phyloP scores from a whole-genome alignment of 192 early-diverging fungal genomes.

The Backusella macrospora region DNA sequence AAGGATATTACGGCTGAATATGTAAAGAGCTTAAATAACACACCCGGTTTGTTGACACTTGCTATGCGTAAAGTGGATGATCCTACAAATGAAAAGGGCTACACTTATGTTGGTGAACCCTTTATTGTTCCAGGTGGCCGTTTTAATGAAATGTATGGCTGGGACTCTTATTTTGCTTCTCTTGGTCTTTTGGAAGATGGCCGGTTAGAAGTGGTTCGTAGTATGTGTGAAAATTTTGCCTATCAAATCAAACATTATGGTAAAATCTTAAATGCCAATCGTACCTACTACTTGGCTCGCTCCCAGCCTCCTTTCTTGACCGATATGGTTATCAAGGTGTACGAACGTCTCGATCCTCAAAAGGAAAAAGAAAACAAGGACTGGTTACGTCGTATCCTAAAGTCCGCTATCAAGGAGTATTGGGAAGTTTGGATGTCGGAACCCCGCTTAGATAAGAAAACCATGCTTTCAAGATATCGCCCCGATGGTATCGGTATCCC shows the following conservation, averaged over 20 bases:
- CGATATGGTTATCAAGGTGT: slow-evolving; percentile 89
- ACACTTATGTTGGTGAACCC: slow-evolving; percentile 68
- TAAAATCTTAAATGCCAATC: slow-evolving; percentile 98
- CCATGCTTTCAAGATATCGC: slow-evolving; percentile 82
- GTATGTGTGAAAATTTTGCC: slow-evolving; percentile 96
- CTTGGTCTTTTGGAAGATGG: slow-evolving; percentile 88
- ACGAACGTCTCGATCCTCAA: slow-evolving; percentile 55
- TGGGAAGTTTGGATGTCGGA: slow-evolving; percentile 85
- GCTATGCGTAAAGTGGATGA: slow-evolving; percentile 61
- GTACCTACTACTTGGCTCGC: slow-evolving; percentile 92
- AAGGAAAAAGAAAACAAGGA: slow-evolving; percentile 55
- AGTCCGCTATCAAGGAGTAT: slow-evolving; percentile 89
- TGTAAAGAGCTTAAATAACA: slow-evolving; percentile 87
- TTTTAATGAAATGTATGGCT: slow-evolving; percentile 99
- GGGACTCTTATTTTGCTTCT: slow-evolving; percentile 95
- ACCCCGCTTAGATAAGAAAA: slow-evolving; percentile 73
- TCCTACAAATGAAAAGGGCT: slow-evolving; percentile 41
- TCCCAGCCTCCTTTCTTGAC: slow-evolving; percentile 98
- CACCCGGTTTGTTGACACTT: slow-evolving; percentile 88
- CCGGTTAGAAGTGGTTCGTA: slow-evolving; percentile 82
- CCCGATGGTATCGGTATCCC: slow-evolving; percentile 93
- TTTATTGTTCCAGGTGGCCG: slow-evolving; percentile 97
- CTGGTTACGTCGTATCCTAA: slow-evolving; percentile 72
- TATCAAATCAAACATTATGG: slow-evolving; percentile 98
- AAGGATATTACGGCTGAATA: slow-evolving; percentile 84